Evolutionary conservation across 805 yeast genomes (phyloP), one percentile per base, ranked within the genome.

Genomic region (Pichia membranifaciens): DNA sequence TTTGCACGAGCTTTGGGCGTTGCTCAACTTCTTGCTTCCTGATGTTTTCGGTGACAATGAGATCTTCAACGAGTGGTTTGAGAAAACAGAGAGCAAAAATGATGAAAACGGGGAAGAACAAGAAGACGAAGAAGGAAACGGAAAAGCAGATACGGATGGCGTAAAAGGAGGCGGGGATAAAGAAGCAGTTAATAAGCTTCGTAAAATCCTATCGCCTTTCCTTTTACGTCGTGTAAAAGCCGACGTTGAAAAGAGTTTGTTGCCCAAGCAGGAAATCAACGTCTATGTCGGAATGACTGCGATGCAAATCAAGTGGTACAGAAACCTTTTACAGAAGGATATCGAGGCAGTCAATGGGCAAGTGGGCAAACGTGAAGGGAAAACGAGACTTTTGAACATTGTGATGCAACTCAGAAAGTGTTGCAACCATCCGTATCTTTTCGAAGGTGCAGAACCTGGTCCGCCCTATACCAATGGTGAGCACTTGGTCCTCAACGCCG

Each of bases 361-460:
- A 3, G 84, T 85, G n/a, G 96, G 96, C 2, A 89, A 88, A 65
- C 75, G 95, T 48, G 98, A 91, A 63, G 89, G 91, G 6, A 91
- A 91, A 60, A 89, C 97, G 0, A 74, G 98, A 48, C 70, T 93
- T 52, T 73, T 91, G 49, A 91, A 91, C 61, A 91, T 91, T 58
- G 98, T 91, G 13, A 91, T 91, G 98, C 98, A 91, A 66, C 72
- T 91, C 54, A 76, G 98, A 59, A 91, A 91, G 65, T 91, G 98
- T 65, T 91, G 98, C 64, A 91, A 93, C 62, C 99, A 93, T 67
- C 98, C 98, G 0, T 91, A 93, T 65, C 69, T 91, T 46, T 93
- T 93, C 60, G 98, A 91, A 63, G 98, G 99, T n/a, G 99, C 98
- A 1, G 98, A 90, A 65, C 98, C 97, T 0, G 98, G 98, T 9